Base-by-base conservation (phyloP, 2,329 filamentous ascomycete species). In the Metarhizium anisopliae region DNA sequence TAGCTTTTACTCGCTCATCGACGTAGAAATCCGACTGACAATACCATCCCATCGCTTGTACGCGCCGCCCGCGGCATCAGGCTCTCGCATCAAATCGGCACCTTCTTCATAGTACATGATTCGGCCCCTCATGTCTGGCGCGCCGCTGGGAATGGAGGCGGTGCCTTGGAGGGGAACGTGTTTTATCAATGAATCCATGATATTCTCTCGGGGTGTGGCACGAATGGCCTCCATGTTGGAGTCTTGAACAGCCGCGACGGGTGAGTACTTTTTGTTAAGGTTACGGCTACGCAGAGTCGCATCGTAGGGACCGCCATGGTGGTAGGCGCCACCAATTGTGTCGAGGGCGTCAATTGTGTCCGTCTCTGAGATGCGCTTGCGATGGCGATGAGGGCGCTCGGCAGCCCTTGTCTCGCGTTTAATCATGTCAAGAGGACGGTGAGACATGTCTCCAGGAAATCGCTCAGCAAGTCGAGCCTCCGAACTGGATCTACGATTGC, bases 221-320 rank as follows among this genome's bases (percentile, higher is more conserved):
- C 78, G 83, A 52, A 96, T 70, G 0, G 91, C 89, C 68, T 90
- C 88, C 54, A 78, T 76, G 70, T 94, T 96, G 47, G 84, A 85
- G 3, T 82, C 77, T 55, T 77, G 76, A 5, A 95, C 81, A 2
- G 92, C 93, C 32, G 87, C 90, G 7, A 96, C 73, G 0, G 93
- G 92, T 3, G 89, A 85, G 57, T 75, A 76, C 60, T 70, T 71
- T 62, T 75, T 77, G 63, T 83, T 77, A 4, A 73, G 77, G 72
- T 96, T 96, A 51, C 89, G 81, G 13, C 87, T 82, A 1, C 86
- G 76, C 53, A 90, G 77, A 2, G 89, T 87, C 10, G 92, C 90
- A 67, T 97, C 93, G 63, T 89, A 97, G 0, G 93, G 93, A 0
- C 93, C 92, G 60, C 87, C 89, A 64, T 97, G 93, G 69, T 96